Conservation (phyloP, 176 grass and related monocot genomes). For the Phoenix dactylifera region DNA sequence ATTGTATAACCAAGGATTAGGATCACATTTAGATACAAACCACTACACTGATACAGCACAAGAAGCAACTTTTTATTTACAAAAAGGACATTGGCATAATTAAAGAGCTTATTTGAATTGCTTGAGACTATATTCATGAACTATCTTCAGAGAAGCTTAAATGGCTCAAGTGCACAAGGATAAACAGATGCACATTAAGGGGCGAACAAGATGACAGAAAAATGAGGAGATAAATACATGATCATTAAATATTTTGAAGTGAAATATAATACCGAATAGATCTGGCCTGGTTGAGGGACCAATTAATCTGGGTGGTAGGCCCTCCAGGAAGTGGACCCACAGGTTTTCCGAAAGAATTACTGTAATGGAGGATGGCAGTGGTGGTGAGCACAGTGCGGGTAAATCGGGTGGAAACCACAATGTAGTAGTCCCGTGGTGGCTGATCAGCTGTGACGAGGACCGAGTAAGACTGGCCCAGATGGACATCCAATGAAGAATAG, state of each 20-base stretch:
- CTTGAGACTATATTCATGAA: no score
- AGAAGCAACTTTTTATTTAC: no score
- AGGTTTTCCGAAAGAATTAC: conserved; percentile 49
- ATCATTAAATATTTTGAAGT: no score
- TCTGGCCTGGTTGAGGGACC: conserved; percentile 81
- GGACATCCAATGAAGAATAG: conserved; percentile 75
- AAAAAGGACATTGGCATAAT: no score
- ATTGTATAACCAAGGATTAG: no score
- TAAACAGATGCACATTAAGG: no score
- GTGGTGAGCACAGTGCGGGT: conserved; percentile 41
- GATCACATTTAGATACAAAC: no score
- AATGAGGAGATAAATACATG: neutral
- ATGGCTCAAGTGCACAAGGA: no score
- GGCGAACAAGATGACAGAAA: neutral
- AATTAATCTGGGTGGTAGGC: conserved; percentile 62
- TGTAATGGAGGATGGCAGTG: conserved; percentile 54
- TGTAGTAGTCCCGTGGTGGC: conserved; percentile 50
- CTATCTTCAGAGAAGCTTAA: no score
- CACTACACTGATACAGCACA: no score
- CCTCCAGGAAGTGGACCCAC: conserved; percentile 31
- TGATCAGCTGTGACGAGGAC: conserved; percentile 75
- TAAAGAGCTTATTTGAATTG: no score
- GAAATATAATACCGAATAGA: conserved; percentile 44
- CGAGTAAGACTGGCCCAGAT: conserved; percentile 88
- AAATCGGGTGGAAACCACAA: conserved; percentile 81